Evolutionary conservation across 2,329 filamentous ascomycete species (phyloP).

Genomic region (Colletotrichum filicis): DNA sequence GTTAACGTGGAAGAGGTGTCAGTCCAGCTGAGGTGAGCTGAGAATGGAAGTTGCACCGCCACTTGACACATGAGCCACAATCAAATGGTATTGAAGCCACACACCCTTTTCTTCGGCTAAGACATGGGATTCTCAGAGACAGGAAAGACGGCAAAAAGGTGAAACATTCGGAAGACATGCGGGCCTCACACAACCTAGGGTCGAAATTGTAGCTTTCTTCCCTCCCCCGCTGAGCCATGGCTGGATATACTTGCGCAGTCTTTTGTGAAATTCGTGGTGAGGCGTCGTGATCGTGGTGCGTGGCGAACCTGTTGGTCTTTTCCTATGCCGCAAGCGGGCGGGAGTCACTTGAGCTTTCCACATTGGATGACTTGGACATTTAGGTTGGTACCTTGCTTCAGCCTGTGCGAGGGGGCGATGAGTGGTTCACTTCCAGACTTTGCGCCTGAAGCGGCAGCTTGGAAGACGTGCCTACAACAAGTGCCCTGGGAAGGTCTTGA

Average conservation of each 20-base stretch:
- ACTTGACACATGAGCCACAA: neutral
- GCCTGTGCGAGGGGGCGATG: neutral
- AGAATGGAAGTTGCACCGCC: neutral
- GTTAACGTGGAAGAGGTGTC: too few relatives aligned
- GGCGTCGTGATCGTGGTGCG: neutral
- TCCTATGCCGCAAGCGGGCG: conserved; percentile 3
- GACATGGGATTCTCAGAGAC: neutral
- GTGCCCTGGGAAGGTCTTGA: neutral
- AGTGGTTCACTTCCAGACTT: neutral
- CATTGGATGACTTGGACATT: conserved; percentile 29
- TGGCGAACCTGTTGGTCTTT: neutral
- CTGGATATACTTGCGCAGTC: neutral
- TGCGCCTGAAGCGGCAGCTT: neutral
- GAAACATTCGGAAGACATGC: neutral
- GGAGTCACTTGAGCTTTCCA: neutral
- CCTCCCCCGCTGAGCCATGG: neutral
- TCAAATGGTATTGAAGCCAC: neutral
- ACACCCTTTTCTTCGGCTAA: neutral
- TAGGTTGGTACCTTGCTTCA: conserved; percentile 27
- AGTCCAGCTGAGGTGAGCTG: too few relatives aligned
- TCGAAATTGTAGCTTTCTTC: neutral
- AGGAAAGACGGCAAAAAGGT: neutral
- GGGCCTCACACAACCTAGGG: neutral
- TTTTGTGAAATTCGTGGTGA: neutral
- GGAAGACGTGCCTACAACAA: neutral